A percentile compares a stretch with the other conserved stretches of the same genome.
phyloP scores from a whole-genome alignment of 2,329 filamentous ascomycete species.

The Byssoonygena ceratinophila region DNA sequence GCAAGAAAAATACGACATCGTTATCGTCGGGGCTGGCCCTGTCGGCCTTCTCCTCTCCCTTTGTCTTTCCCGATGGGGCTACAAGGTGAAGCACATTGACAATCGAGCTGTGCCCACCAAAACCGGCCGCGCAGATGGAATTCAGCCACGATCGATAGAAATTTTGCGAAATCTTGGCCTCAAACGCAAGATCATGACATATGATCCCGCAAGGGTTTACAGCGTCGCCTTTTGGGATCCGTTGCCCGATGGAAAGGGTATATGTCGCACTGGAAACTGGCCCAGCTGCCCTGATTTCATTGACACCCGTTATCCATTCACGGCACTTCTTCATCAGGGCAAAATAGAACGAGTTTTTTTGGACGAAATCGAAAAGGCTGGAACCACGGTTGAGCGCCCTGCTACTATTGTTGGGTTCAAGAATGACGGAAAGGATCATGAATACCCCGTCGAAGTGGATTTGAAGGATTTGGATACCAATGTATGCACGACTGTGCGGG shows the following conservation, averaged over 20 bases:
- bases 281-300: constrained; percentile 78
- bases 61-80: constrained; percentile 82
- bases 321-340: constrained; percentile 61
- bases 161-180: constrained; percentile 36
- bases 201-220: constrained; percentile 69
- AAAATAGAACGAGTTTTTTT: constrained; percentile 63
- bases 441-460: constrained; percentile 52
- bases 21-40: constrained; percentile 76
- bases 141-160: constrained; percentile 37
- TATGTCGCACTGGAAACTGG: constrained; percentile 58
- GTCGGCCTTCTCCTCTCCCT: constrained; percentile 81
- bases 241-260: constrained; percentile 41
- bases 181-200: constrained; percentile 30
- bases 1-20: constrained; percentile 51
- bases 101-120: constrained; percentile 32
- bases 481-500: constrained; percentile 40
- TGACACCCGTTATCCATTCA: constrained; percentile 56
- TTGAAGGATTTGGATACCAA: constrained; percentile 40
- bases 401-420: constrained; percentile 54
- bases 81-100: constrained; percentile 76
- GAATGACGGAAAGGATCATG: constrained; percentile 55
- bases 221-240: constrained; percentile 59
- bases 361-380: constrained; percentile 50
- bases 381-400: constrained; percentile 46
- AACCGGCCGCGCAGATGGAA: constrained; percentile 36